Evolutionary conservation across 2,329 filamentous ascomycete genomes (phyloP).

Genomic region (Pyrenochaeta sp.): DNA sequence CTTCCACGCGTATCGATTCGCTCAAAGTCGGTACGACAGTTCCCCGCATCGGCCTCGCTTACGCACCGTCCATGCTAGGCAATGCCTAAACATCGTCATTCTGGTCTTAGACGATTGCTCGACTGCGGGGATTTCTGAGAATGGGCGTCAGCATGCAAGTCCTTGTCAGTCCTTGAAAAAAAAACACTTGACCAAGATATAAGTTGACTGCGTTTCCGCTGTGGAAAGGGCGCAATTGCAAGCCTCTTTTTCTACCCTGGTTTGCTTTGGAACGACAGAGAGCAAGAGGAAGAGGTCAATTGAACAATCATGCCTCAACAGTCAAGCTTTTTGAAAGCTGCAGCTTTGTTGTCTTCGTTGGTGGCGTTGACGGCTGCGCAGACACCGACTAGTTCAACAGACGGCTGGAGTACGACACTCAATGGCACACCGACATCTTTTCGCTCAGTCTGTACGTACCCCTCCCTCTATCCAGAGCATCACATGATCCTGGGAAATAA

Average conservation of each 20-base stretch:
- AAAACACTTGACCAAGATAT: conserved; percentile 8
- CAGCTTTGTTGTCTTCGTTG: conserved; percentile 32
- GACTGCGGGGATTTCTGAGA: conserved; percentile 17
- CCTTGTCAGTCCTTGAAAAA: background rate
- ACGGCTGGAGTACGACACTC: conserved; percentile 33
- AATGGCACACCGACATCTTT: conserved; percentile 42
- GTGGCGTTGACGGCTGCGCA: conserved; percentile 34
- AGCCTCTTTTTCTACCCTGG: background rate
- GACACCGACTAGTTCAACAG: conserved; percentile 25
- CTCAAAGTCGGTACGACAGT: conserved; percentile 27
- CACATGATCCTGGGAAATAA: no score
- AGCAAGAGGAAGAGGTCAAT: background rate
- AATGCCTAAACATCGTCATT: conserved; percentile 24
- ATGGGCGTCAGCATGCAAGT: background rate
- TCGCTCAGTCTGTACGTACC: conserved; percentile 26
- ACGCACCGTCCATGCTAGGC: conserved; percentile 9
- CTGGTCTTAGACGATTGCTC: background rate
- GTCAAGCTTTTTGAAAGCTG: conserved; percentile 32
- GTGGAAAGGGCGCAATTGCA: background rate
- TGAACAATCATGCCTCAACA: conserved; percentile 33
- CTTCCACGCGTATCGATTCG: conserved; percentile 23
- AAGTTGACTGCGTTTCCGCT: conserved; percentile 3
- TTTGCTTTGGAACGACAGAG: background rate
- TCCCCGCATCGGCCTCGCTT: conserved; percentile 16
- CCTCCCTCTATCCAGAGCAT: no score